Evolutionary conservation across 805 yeast genomes (phyloP), one percentile per base, ranked within the genome.

Genomic region (Hanseniaspora thailandica): DNA sequence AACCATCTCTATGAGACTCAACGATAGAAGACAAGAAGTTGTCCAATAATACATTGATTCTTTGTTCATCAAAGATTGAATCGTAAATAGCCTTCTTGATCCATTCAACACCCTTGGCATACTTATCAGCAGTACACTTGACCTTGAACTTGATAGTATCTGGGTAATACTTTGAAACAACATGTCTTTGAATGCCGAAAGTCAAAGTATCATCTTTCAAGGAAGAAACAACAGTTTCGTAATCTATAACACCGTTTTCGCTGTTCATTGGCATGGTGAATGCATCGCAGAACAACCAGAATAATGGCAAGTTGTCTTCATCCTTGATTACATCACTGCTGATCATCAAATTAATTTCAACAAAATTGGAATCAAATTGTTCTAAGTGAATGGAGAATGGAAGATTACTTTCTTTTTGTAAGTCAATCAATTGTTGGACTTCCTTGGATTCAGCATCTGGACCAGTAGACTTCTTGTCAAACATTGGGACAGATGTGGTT

Each of bases 301-400:
- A 71, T 55, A 83, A 81, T 2, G 85, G 83, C 51, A 88, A 69
- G 15, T 82, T 68, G 2, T 68, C 62, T 25, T 74, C 69, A 49
- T 67, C 69, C 33, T 65, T 48, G 76, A 82, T 22, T 79, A 71
- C 45, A 61, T 72, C 43, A 69, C 73, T 1, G 86, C 77, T 9
- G 82, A 85, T 64, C 35, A 82, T 65, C 36, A 86, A 63, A 55
- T 80, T 77, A 20, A 88, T 72, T 13, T 84, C 78, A 34, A 86
- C 77, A 63, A 90, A 93, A 61, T 84, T 81, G 1, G 96, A 85
- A 52, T 81, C 76, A 62, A 78, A 82, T 57, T 82, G 78, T 66
- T 93, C 97, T 59, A 84, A 75, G 62, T 87, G 93, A 49, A 89
- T 63, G 57, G 79, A 81, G 36, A 89, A 65, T 4, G 89, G 87